Percentiles rank a stretch among this genome's conserved stretches.
Evolutionary conservation across 176 grass and related monocot species (phyloP).

Genomic region (Rhynchospora tenuis): DNA sequence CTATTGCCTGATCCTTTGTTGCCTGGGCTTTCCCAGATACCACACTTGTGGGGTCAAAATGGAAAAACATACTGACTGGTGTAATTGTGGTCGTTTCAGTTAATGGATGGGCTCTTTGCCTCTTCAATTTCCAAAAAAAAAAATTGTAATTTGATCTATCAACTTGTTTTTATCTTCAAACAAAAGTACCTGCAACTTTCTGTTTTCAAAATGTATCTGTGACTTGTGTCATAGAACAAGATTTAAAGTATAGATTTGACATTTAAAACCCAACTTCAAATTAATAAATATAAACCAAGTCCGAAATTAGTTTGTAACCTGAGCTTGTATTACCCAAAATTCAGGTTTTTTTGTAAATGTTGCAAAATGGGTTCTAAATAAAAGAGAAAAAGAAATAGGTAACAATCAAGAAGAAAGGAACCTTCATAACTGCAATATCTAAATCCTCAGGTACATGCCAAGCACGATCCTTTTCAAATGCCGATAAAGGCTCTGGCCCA

Average conservation of each 20-base stretch:
- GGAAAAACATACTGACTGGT: too few species aligned
- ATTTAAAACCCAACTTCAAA: not conserved
- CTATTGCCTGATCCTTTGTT: not conserved
- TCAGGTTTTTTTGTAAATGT: not conserved
- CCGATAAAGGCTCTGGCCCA: constrained; percentile 62
- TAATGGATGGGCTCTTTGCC: too few species aligned
- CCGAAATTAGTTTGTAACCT: constrained; percentile 8
- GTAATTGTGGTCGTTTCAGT: too few species aligned
- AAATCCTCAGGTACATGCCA: constrained; percentile 77
- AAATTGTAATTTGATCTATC: not conserved
- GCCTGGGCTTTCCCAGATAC: too few species aligned
- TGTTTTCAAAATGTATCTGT: not conserved
- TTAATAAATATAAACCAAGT: not conserved
- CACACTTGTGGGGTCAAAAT: too few species aligned
- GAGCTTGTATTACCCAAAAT: not conserved
- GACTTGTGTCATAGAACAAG: not conserved
- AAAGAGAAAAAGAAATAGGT: not conserved
- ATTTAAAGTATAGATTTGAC: not conserved
- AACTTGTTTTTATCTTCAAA: not conserved
- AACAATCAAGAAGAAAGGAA: constrained; percentile 7
- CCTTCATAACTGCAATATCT: constrained; percentile 81
- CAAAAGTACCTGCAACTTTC: not conserved
- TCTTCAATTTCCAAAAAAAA: not conserved
- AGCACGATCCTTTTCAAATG: constrained; percentile 77
- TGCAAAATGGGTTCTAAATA: constrained; percentile 21